Conservation (phyloP, 768 basidiomycete genomes). For the Kwoniella dejecticola region DNA sequence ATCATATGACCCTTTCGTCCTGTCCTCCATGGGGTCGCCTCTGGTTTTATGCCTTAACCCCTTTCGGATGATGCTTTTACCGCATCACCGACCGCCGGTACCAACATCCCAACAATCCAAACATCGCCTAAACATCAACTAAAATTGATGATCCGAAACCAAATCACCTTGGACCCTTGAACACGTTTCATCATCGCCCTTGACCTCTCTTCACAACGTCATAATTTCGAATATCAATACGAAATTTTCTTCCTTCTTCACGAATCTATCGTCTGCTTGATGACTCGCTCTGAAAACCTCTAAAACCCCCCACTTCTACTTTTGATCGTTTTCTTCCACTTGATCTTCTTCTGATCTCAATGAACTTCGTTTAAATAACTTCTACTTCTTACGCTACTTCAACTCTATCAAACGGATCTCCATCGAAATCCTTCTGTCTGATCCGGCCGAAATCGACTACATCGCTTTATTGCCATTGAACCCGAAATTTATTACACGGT, state of each 20-base stretch:
- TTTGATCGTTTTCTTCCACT: neutral
- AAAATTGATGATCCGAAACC: conserved; percentile 10
- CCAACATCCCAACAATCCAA: neutral
- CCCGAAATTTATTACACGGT: neutral
- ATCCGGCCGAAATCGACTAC: conserved; percentile 4
- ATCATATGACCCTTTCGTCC: conserved; percentile 13
- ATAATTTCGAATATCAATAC: neutral
- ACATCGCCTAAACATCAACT: conserved; percentile 1
- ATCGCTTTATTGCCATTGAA: neutral
- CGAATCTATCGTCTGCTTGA: neutral
- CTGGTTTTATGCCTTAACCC: too few relatives aligned
- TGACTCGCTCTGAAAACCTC: neutral
- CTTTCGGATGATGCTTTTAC: too few relatives aligned
- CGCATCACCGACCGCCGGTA: conserved; percentile 1
- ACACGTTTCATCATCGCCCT: conserved; percentile 8
- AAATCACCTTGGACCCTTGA: neutral
- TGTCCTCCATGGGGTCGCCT: conserved; percentile 14
- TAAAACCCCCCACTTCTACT: neutral
- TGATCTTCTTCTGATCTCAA: neutral
- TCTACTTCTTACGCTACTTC: neutral
- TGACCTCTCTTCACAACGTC: conserved; percentile 9
- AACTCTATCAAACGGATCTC: neutral
- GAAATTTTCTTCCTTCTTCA: conserved; percentile 3
- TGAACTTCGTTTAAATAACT: neutral
- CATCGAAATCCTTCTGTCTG: conserved; percentile 7